Conservation (phyloP, 2,329 filamentous ascomycete genomes). For the Penicillium capsulatum region DNA sequence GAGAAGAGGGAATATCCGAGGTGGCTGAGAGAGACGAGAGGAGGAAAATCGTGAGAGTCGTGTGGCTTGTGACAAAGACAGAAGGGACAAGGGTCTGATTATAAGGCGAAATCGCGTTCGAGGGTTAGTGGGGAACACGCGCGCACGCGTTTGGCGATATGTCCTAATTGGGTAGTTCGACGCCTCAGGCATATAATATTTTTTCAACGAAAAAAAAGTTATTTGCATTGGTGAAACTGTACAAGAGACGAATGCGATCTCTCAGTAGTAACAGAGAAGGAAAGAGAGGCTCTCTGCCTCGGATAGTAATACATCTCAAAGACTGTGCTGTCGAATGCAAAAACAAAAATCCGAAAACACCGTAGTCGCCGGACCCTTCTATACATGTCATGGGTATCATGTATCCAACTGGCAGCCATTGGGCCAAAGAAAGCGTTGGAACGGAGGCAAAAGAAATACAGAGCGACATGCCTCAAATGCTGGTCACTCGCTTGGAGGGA, state of each 20-base stretch:
- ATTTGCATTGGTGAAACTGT: too few species aligned
- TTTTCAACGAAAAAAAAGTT: neutral
- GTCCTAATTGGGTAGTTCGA: conserved; percentile 22
- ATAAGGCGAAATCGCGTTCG: conserved; percentile 27
- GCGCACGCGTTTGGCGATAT: conserved; percentile 32
- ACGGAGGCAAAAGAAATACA: conserved; percentile 9
- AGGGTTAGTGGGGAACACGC: conserved; percentile 30
- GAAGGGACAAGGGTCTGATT: conserved; percentile 21
- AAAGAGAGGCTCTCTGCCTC: neutral
- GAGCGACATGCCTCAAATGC: conserved; percentile 32
- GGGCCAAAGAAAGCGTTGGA: conserved; percentile 1
- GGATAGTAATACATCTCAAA: conserved; percentile 8
- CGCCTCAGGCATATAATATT: conserved; percentile 13
- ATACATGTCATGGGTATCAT: conserved; percentile 35
- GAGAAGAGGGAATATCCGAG: neutral
- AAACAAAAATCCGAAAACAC: conserved; percentile 25
- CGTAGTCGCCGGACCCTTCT: conserved; percentile 32
- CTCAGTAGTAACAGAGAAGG: neutral
- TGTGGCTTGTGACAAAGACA: conserved; percentile 13
- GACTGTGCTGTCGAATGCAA: too few species aligned
- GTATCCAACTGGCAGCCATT: conserved; percentile 13
- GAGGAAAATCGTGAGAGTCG: conserved; percentile 8
- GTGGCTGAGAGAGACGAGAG: neutral
- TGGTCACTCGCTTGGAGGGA: conserved; percentile 42
- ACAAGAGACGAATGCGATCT: too few species aligned